Base-by-base conservation (phyloP, 2,329 filamentous ascomycete species). In the Microcyclospora pomicola region DNA sequence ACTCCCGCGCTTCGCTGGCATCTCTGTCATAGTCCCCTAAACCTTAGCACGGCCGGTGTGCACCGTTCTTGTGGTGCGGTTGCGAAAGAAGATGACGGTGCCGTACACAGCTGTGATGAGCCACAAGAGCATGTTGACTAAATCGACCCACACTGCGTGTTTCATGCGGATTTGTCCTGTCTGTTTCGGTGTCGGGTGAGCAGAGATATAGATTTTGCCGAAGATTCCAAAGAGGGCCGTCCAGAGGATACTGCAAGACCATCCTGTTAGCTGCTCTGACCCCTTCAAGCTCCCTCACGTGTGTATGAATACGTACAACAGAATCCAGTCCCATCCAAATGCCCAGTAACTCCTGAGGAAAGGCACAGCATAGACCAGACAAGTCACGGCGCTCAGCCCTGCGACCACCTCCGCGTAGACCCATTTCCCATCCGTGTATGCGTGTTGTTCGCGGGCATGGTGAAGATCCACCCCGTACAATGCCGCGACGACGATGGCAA, bases 151-250 rank as follows among this genome's bases (percentile, higher is more conserved):
- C 12, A 91, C 82, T 5, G 84, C 82, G 54, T 79, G 77, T 64
- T 86, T 85, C 85, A 94, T 93, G 40, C 82, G 72, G 47, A 67
- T 63, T 40, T 88, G 70, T 35, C 71, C 76, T 31, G 51, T 50
- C 34, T 59, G 56, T 54, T 82, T 70, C 5, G 55, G 53, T 9
- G 52, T 56, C 0, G 77, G 58, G 41, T 84, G 59, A 51, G 77
- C 77, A 38, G 73, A 60, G 54, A 93, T 81, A 66, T 80, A 94
- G 68, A 88, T 75, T 50, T 71, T 76, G 38, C 78, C 86, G 56
- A 94, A 94, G 42, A 91, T 65, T 13, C 84, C 86, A 57, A 93
- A 93, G 5, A 91, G 68, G 2, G 77, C 73, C 42, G 85, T 75
- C 79, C 83, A 93, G 24, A 92, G 71, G 45, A 91, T 66, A 49